These are phyloP conservation scores for Candida nitratophila DNA, from an alignment of 805 yeast genomes.

Conservation along the genomic window DNA sequence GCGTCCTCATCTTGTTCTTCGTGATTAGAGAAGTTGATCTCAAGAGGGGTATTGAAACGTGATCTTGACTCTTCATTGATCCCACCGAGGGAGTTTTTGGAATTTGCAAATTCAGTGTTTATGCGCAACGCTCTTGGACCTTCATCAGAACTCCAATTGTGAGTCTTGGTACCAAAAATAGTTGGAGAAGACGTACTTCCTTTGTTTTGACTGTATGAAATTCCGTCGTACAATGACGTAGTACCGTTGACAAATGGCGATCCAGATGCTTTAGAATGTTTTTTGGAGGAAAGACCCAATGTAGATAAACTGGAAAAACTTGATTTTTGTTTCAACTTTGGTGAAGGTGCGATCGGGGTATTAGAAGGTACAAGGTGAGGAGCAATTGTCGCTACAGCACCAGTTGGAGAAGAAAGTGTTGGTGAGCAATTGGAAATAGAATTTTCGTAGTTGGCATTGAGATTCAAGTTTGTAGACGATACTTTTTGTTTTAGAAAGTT, in stretches of 20 bases:
- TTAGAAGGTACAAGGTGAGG: not conserved
- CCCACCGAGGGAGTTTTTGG: not conserved
- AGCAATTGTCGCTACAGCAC: not conserved
- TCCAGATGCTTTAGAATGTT: not conserved
- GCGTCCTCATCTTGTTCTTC: not conserved
- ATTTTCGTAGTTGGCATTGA: not conserved
- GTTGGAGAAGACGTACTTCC: conserved; percentile 13
- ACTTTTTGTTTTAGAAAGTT: conserved; percentile 19
- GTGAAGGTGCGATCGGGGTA: not conserved
- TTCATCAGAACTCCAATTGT: conserved; percentile 21
- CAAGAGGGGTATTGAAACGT: not conserved
- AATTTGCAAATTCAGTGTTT: not conserved
- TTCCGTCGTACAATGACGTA: not conserved
- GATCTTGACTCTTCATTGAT: not conserved
- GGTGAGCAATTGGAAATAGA: conserved; percentile 1
- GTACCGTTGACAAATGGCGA: not conserved
- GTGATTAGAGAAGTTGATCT: too few species aligned
- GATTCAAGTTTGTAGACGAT: conserved; percentile 9
- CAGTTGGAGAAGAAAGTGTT: not conserved
- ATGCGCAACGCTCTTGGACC: not conserved
- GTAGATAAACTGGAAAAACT: conserved; percentile 7
- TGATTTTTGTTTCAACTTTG: conserved; percentile 7
- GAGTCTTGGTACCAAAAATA: conserved; percentile 23
- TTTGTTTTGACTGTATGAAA: not conserved
- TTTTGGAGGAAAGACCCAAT: not conserved